phyloP scores from a whole-genome alignment of 768 basidiomycete species.

The Lactifluus rugatus region DNA sequence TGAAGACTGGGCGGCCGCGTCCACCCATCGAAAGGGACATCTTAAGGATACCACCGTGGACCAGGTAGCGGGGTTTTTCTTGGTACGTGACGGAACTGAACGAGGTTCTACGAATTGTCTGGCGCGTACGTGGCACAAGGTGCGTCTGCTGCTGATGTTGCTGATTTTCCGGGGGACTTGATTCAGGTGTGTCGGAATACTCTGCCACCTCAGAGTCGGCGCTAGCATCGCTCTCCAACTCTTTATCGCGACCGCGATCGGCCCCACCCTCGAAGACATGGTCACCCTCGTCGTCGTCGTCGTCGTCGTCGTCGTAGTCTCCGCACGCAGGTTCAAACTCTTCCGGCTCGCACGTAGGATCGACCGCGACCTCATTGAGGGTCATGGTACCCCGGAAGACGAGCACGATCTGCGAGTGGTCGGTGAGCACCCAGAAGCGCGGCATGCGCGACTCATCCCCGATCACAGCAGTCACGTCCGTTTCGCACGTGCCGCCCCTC shows the following conservation, averaged over 20 bases:
- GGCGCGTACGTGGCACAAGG: neutral
- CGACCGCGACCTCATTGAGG: slow-evolving; percentile 77
- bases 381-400: slow-evolving; percentile 67
- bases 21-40: slow-evolving; percentile 76
- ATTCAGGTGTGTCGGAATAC: neutral
- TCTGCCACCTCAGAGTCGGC: neutral
- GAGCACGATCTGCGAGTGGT: slow-evolving; percentile 70
- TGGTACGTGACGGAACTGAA: slow-evolving; percentile 17
- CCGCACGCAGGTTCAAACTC: slow-evolving; percentile 38
- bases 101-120: slow-evolving; percentile 12
- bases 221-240: neutral
- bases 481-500: slow-evolving; percentile 13
- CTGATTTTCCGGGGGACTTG: neutral
- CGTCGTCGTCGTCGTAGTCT: slow-evolving; percentile 20
- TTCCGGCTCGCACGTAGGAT: slow-evolving; percentile 72
- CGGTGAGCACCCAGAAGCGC: slow-evolving; percentile 78
- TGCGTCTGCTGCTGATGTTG: neutral
- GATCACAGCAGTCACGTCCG: slow-evolving; percentile 37
- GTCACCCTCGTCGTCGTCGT: neutral
- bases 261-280: slow-evolving; percentile 1
- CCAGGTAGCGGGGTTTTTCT: slow-evolving; percentile 38
- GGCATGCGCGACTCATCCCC: slow-evolving; percentile 68
- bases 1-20: slow-evolving; percentile 65
- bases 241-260: slow-evolving; percentile 22
- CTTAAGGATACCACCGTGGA: slow-evolving; percentile 72